These are phyloP conservation scores for Candida coquimbonensis DNA, from an alignment of 805 yeast species.

Conservation along the genomic window DNA sequence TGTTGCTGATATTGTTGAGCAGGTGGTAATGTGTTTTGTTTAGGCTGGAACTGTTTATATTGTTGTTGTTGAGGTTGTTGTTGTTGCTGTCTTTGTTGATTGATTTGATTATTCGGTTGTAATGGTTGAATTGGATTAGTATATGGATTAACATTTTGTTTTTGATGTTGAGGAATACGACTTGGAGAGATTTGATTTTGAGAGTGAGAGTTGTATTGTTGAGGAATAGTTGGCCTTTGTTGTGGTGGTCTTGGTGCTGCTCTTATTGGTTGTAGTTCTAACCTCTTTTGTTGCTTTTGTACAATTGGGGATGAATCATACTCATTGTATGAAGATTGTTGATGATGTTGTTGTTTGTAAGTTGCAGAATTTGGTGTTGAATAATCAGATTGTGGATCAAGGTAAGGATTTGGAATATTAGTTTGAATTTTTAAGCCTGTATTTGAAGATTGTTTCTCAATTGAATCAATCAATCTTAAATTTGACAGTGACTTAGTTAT, in stretches of 20 bases:
- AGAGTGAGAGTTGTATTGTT: conserved; percentile 1
- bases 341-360: conserved; percentile 1
- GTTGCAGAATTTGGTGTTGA: neutral
- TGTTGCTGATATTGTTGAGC: conserved; percentile 2
- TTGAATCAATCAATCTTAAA: conserved; percentile 7
- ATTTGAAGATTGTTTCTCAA: conserved; percentile 13
- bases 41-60: conserved; percentile 5
- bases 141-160: conserved; percentile 2
- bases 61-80: conserved; percentile 1
- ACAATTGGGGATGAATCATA: conserved; percentile 6
- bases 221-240: conserved; percentile 2
- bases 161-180: neutral
- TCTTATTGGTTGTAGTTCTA: conserved; percentile 21
- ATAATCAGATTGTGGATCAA: conserved; percentile 4
- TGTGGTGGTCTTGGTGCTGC: conserved; percentile 26
- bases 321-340: neutral
- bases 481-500: conserved; percentile 9
- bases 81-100: conserved; percentile 5
- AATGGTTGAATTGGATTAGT: conserved; percentile 17
- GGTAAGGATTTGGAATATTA: conserved; percentile 19
- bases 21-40: neutral
- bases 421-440: conserved; percentile 30
- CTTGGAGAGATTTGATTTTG: conserved; percentile 8
- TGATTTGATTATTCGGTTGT: conserved; percentile 22
- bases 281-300: conserved; percentile 6